A percentile compares a stretch with the other conserved stretches of the same genome.
phyloP scores from a whole-genome alignment of 1,139 yeast genomes.

The Blastobotrys ciferrii region DNA sequence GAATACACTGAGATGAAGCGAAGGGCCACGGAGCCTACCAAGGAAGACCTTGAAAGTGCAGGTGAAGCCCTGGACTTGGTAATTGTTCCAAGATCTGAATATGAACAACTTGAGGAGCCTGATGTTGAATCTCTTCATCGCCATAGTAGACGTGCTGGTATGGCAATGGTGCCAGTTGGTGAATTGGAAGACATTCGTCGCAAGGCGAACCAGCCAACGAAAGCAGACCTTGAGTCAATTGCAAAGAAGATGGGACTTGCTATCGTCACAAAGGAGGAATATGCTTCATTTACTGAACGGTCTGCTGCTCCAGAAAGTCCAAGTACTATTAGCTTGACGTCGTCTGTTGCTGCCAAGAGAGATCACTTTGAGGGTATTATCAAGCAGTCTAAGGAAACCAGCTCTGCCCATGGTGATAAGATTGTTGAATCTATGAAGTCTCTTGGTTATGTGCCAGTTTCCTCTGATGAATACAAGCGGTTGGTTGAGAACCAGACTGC shows the following conservation, averaged over 20 bases:
- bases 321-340: slow-evolving; percentile 11
- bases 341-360: slow-evolving; percentile 37
- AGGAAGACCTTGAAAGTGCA: slow-evolving; percentile 28
- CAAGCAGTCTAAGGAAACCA: slow-evolving; percentile 23
- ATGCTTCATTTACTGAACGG: slow-evolving; percentile 30
- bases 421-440: slow-evolving; percentile 35
- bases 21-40: slow-evolving; percentile 26
- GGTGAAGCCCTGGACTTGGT: slow-evolving; percentile 25
- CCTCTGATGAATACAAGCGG: slow-evolving; percentile 39
- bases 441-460: slow-evolving; percentile 38
- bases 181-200: slow-evolving; percentile 32
- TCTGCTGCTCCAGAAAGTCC: slow-evolving; percentile 21
- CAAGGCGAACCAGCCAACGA: slow-evolving; percentile 27
- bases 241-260: slow-evolving; percentile 50
- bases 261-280: slow-evolving; percentile 48
- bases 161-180: slow-evolving; percentile 26
- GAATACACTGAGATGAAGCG: slow-evolving; percentile 29
- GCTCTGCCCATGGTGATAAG: slow-evolving; percentile 29
- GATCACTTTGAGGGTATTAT: slow-evolving; percentile 38
- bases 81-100: slow-evolving; percentile 25
- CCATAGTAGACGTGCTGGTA: slow-evolving; percentile 34
- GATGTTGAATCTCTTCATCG: slow-evolving; percentile 26
- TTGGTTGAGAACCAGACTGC: slow-evolving; percentile 35
- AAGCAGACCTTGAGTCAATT: slow-evolving; percentile 45
- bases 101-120: slow-evolving; percentile 33